Evolutionary conservation across 1,284 basidiomycete genomes (phyloP).

Genomic region (Puccinia novopanici): DNA sequence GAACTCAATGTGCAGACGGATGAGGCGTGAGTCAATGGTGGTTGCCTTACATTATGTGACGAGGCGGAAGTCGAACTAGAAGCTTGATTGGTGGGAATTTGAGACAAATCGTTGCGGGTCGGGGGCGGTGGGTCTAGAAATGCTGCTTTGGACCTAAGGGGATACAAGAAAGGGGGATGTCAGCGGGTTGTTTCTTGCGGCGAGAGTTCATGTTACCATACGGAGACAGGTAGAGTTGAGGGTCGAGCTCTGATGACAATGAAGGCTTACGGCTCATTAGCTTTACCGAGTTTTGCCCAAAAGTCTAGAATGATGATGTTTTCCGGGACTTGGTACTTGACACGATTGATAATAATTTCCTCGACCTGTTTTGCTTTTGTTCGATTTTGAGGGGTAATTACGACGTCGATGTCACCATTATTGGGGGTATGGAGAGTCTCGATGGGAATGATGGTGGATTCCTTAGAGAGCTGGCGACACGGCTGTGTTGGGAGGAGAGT

Average conservation of each 20-base stretch:
- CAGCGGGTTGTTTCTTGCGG: background rate
- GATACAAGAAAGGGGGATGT: too few relatives aligned
- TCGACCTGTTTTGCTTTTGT: conserved; percentile 35
- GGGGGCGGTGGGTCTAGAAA: background rate
- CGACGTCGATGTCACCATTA: conserved; percentile 43
- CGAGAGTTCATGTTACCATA: background rate
- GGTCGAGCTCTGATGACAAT: background rate
- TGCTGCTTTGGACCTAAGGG: background rate
- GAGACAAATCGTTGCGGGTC: background rate
- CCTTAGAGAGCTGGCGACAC: conserved; percentile 15
- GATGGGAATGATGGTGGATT: conserved; percentile 21
- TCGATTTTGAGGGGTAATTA: conserved; percentile 32
- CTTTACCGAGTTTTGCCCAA: conserved; percentile 38
- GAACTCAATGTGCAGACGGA: background rate
- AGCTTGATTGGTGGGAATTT: background rate
- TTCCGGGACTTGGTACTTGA: conserved; percentile 48
- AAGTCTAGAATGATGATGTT: conserved; percentile 48
- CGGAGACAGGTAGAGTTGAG: too few relatives aligned
- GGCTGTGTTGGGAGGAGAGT: conserved; percentile 2
- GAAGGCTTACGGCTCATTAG: conserved; percentile 15
- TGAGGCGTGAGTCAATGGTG: background rate
- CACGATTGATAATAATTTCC: conserved; percentile 40
- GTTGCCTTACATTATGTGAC: background rate
- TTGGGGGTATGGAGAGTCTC: conserved; percentile 40
- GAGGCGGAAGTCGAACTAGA: background rate